These are phyloP conservation scores for Garcia nutans DNA, from an alignment of 345 rosid genomes.

Conservation along the genomic window DNA sequence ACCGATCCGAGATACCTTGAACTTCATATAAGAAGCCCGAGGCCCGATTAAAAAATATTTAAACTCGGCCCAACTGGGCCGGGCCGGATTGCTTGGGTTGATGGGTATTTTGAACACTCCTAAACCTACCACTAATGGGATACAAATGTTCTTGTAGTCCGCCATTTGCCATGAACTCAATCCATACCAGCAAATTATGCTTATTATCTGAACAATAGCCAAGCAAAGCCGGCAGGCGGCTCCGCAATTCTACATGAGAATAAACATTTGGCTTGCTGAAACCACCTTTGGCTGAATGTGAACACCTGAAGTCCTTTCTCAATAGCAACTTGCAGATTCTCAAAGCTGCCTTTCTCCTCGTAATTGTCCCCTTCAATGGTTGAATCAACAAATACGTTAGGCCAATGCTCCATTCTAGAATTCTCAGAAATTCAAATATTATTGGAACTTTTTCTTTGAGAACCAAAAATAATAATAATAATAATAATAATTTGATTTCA, in stretches of 20 bases:
- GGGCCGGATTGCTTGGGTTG: too few species aligned
- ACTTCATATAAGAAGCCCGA: too few species aligned
- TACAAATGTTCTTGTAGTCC: constrained; percentile 85
- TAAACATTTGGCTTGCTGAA: constrained; percentile 72
- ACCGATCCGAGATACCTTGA: too few species aligned
- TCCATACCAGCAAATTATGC: constrained; percentile 24
- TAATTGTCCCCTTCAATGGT: constrained; percentile 24
- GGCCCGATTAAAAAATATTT: too few species aligned
- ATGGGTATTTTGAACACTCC: too few species aligned
- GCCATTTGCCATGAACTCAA: constrained; percentile 36
- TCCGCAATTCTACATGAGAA: constrained; percentile 71
- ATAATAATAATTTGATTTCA: not conserved
- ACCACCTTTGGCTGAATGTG: constrained; percentile 78
- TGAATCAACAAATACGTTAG: not conserved
- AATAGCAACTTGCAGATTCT: constrained; percentile 32
- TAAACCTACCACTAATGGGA: constrained; percentile 63
- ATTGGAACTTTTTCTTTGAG: not conserved
- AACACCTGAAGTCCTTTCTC: constrained; percentile 71
- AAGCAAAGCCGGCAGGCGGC: constrained; percentile 41
- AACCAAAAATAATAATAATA: not conserved
- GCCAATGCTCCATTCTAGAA: not conserved
- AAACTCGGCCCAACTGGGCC: too few species aligned
- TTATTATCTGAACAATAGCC: constrained; percentile 29
- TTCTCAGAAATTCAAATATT: not conserved
- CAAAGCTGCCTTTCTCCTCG: constrained; percentile 48